Evolutionary conservation across 345 rosid species (phyloP).

Genomic region (Balakata baccata): DNA sequence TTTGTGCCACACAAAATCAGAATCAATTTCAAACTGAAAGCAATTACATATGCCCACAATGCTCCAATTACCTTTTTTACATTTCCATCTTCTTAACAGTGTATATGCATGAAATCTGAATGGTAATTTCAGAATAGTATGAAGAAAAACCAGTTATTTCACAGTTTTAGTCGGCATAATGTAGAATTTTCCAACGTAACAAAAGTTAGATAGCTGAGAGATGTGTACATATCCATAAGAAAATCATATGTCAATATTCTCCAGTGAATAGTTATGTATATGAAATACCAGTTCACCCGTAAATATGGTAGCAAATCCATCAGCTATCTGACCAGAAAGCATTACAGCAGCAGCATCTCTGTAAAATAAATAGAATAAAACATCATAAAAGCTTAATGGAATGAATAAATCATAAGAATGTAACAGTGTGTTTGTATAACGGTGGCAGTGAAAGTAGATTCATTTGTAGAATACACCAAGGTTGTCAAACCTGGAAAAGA

Average conservation of each 20-base stretch:
- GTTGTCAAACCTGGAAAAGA: no score
- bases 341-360: conserved; percentile 86
- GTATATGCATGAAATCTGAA: background rate
- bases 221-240: background rate
- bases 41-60: background rate
- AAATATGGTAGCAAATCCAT: conserved; percentile 79
- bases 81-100: background rate
- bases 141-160: background rate
- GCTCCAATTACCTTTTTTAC: background rate
- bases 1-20: background rate
- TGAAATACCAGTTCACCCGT: conserved; percentile 76
- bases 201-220: background rate
- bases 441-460: background rate
- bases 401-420: background rate
- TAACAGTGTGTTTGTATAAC: background rate
- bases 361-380: conserved; percentile 11
- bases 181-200: background rate
- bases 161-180: background rate
- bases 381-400: background rate
- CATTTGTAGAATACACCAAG: background rate
- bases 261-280: background rate
- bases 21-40: background rate
- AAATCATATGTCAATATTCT: background rate
- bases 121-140: background rate
- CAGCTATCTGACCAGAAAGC: conserved; percentile 96